These are phyloP conservation scores for Plasmodium gaboni DNA, from an alignment of 169 alveolate genomes.

Conservation along the genomic window DNA sequence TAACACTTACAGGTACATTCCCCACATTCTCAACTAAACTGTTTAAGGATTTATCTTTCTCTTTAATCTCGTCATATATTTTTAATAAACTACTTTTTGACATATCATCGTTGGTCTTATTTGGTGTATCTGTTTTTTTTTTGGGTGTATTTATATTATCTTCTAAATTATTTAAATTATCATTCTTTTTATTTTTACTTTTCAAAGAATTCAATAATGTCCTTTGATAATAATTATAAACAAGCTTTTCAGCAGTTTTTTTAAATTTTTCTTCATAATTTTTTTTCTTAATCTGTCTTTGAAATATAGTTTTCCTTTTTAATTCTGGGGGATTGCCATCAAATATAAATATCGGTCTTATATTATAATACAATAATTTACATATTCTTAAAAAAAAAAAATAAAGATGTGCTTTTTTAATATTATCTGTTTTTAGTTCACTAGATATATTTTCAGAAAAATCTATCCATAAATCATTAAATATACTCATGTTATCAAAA, in stretches of 20 bases:
- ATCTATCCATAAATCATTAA: constrained; percentile 76
- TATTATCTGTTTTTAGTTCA: constrained; percentile 70
- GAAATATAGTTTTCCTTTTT: constrained; percentile 87
- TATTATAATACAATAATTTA: constrained; percentile 90
- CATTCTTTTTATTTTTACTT: constrained; percentile 10
- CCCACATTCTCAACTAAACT: constrained; percentile 40
- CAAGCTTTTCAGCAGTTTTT: constrained; percentile 64
- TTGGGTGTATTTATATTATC: background rate
- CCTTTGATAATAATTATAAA: constrained; percentile 67
- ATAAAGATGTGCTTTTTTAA: constrained; percentile 79
- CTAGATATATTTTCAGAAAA: constrained; percentile 78
- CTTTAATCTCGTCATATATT: constrained; percentile 23
- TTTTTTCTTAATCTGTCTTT: constrained; percentile 80
- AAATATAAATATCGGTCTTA: constrained; percentile 92
- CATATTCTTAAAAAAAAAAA: constrained; percentile 92
- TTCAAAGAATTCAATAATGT: constrained; percentile 28
- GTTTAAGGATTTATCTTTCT: constrained; percentile 11
- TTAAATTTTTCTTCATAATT: constrained; percentile 56
- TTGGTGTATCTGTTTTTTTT: background rate
- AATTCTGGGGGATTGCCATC: constrained; percentile 94
- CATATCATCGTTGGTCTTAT: no score
- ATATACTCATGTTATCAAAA: constrained; percentile 51
- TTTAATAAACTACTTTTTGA: constrained; percentile 3
- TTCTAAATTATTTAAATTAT: background rate
- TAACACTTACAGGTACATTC: constrained; percentile 14